Evolutionary conservation across 805 yeast genomes (phyloP), one percentile per base, ranked within the genome.

Genomic region (Blastobotrys muscicola): DNA sequence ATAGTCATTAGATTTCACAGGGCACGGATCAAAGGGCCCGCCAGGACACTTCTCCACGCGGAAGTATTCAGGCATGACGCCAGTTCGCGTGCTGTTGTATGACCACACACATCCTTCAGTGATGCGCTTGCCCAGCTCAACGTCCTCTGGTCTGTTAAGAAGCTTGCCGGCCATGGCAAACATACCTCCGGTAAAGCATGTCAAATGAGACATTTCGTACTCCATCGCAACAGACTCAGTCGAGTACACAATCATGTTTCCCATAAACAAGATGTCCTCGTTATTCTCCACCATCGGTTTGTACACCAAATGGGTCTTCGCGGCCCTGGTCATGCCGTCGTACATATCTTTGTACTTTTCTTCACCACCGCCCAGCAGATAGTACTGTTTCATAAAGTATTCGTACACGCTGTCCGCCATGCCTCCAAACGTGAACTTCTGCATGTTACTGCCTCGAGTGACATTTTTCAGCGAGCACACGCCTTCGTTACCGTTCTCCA

Each of bases 131-230:
- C 74, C 80, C n/a, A 63, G 46, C 10, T 59, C 60, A 39, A 69
- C 46, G 45, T 70, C 71, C 29, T 54, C 57, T 5, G 66, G 62
- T 8, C 63, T 50, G 16, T 51, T 54, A 13, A 75, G 63, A 1
- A 73, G 44, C 38, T 60, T 67, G 4, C 74, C 62, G 1, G 74
- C 75, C 20, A 75, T 52, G 0, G 74, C 74, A 52, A 71, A 62
- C 69, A 72, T 73, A 2, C 79, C 75, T 11, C 79, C 80, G 3
- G 74, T 60, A 44, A 70, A 73, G 51, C 82, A 77, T 5, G 72
- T 56, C 38, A 73, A 58, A 47, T 73, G 77, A 26, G 70, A 61
- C 66, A 70, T 67, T 45, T 70, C 72, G 37, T 62, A 49, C 30
- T 54, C 45, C 35, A 59, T 42, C 32, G 39, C 36, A 33, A 43